Evolutionary conservation across 164 flowering plant species (phyloP).

Genomic region (Platanus orientalis): DNA sequence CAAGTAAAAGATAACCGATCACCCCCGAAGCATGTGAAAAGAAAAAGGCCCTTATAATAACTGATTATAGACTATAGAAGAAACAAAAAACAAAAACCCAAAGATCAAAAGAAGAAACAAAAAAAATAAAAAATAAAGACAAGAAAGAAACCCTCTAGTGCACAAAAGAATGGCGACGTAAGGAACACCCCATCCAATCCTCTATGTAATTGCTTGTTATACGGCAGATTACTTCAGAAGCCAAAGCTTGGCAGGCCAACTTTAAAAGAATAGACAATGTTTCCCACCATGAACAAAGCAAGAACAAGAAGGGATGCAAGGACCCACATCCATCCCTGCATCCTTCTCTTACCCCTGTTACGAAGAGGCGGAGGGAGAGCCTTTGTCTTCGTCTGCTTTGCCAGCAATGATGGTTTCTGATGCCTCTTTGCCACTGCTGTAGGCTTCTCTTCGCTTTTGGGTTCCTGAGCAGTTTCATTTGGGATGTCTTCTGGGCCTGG

Average conservation of each 20-base stretch:
- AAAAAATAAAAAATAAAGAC: background rate
- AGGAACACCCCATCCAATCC: constrained; percentile 9
- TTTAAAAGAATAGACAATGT: constrained; percentile 24
- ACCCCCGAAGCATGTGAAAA: constrained; percentile 7
- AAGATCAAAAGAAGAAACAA: background rate
- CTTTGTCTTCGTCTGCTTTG: constrained; percentile 44
- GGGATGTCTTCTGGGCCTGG: constrained; percentile 23
- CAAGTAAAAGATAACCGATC: constrained; percentile 2
- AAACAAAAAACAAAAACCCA: constrained; percentile 1
- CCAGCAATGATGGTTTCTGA: constrained; percentile 27
- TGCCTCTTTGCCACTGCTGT: constrained; percentile 30
- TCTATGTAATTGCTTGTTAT: background rate
- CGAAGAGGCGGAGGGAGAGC: constrained; percentile 65
- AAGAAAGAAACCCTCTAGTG: background rate
- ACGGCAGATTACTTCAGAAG: constrained; percentile 18
- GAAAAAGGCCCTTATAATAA: background rate
- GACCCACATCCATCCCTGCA: constrained; percentile 69
- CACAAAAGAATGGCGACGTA: constrained; percentile 23
- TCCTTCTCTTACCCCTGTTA: constrained; percentile 53
- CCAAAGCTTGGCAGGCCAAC: constrained; percentile 22
- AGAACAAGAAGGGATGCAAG: constrained; percentile 25
- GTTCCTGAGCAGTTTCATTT: constrained; percentile 25
- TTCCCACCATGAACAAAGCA: constrained; percentile 45
- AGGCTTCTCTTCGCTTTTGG: constrained; percentile 36
- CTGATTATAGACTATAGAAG: background rate